phyloP scores from a whole-genome alignment of 805 yeast species.

The Pichia ethanolica region DNA sequence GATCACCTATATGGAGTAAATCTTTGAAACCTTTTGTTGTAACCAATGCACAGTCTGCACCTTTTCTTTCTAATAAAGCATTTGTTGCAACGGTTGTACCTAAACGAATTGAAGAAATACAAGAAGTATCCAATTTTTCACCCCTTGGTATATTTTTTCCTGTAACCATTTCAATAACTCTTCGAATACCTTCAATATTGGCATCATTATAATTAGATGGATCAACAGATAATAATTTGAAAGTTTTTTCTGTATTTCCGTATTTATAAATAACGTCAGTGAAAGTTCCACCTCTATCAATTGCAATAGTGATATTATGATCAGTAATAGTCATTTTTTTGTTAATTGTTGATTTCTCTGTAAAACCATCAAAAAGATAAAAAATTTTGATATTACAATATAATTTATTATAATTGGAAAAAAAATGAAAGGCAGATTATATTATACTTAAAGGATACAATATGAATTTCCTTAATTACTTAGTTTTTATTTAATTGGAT shows the following conservation, averaged over 20 bases:
- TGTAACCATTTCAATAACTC: constrained; percentile 58
- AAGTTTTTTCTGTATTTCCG: constrained; percentile 45
- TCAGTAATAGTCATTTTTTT: background rate
- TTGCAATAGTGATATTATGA: background rate
- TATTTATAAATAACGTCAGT: constrained; percentile 62
- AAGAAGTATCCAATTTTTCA: constrained; percentile 50
- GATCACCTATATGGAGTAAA: constrained; percentile 78
- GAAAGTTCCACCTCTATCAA: constrained; percentile 76
- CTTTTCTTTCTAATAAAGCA: constrained; percentile 87
- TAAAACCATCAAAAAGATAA: no score
- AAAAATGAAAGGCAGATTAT: no score
- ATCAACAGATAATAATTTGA: constrained; percentile 82
- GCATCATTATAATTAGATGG: constrained; percentile 86
- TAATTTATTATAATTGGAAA: no score
- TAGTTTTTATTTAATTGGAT: no score
- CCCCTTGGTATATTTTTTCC: constrained; percentile 51
- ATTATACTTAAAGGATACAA: no score
- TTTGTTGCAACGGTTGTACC: constrained; percentile 97
- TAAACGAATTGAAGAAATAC: constrained; percentile 67
- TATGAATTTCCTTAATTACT: no score
- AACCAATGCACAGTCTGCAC: constrained; percentile 76
- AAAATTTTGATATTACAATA: no score
- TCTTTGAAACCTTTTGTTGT: constrained; percentile 89
- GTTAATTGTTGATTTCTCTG: no score
- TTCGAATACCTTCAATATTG: constrained; percentile 83